phyloP scores from a whole-genome alignment of 2,329 filamentous ascomycete species.

The Paecilomyces dactylethromorphus region DNA sequence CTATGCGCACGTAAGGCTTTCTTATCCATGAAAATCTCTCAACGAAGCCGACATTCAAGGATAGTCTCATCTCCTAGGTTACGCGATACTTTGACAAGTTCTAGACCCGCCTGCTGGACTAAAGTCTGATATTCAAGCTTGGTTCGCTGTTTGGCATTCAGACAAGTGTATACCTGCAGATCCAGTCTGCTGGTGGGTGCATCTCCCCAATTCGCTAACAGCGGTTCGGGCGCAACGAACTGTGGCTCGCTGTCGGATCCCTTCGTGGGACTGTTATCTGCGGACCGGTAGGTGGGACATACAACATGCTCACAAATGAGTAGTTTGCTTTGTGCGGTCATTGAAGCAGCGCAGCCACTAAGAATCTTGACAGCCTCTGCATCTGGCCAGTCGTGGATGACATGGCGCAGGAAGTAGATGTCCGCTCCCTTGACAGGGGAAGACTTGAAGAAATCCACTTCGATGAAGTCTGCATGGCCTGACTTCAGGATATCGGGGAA shows the following conservation, averaged over 20 bases:
- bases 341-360: background rate
- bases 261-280: background rate
- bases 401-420: background rate
- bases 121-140: background rate
- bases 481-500: background rate
- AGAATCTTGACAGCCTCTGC: background rate
- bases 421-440: background rate
- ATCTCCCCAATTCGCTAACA: background rate
- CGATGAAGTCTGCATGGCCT: background rate
- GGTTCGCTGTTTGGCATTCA: background rate
- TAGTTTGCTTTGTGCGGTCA: background rate
- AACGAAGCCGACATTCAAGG: background rate
- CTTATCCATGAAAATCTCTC: background rate
- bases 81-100: background rate
- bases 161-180: background rate
- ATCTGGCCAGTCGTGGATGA: conserved; percentile 1
- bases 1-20: background rate
- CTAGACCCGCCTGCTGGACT: background rate
- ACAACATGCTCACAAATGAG: background rate
- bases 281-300: background rate
- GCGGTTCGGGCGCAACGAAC: background rate
- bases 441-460: background rate
- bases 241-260: background rate
- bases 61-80: background rate
- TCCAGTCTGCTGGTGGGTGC: background rate